These are phyloP conservation scores for Immersiporthe knoxdaviesiana DNA, from an alignment of 2,329 filamentous ascomycete genomes.

Conservation along the genomic window DNA sequence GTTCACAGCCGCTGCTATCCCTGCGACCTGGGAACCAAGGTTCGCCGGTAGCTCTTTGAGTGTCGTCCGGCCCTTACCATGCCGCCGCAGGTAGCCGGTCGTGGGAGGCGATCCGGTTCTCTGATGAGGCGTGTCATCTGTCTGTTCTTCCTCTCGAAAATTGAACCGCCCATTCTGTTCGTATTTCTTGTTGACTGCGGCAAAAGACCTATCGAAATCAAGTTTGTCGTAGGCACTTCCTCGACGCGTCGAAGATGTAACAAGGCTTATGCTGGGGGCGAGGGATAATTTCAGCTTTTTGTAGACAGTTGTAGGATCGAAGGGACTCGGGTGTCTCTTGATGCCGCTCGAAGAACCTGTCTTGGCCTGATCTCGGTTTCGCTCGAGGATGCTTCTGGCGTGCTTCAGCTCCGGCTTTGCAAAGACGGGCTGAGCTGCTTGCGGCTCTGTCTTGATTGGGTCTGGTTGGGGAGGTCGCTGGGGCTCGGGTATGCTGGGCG, in stretches of 20 bases:
- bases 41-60: slow-evolving; percentile 42
- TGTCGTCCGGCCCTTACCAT: slow-evolving; percentile 46
- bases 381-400: slow-evolving; percentile 55
- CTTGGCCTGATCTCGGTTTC: slow-evolving; percentile 37
- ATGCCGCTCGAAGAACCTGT: slow-evolving; percentile 38
- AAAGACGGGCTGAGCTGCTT: slow-evolving; percentile 46
- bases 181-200: slow-evolving; percentile 62
- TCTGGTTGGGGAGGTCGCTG: slow-evolving; percentile 30
- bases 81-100: slow-evolving; percentile 53
- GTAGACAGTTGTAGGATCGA: slow-evolving; percentile 61
- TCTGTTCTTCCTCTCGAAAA: slow-evolving; percentile 43
- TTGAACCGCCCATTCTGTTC: slow-evolving; percentile 59
- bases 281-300: slow-evolving; percentile 59
- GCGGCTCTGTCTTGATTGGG: slow-evolving; percentile 18
- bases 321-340: slow-evolving; percentile 61
- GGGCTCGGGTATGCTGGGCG: slow-evolving; percentile 31
- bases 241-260: slow-evolving; percentile 39
- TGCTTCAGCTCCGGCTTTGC: slow-evolving; percentile 64
- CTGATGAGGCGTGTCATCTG: slow-evolving; percentile 36
- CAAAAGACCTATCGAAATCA: slow-evolving; percentile 56
- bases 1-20: slow-evolving; percentile 42
- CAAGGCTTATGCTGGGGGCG: slow-evolving; percentile 32
- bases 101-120: slow-evolving; percentile 45
- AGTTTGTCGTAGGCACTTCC: slow-evolving; percentile 58
- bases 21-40: slow-evolving; percentile 44